phyloP scores from a whole-genome alignment of 345 rosid genomes.

The Trapa bicornis region DNA sequence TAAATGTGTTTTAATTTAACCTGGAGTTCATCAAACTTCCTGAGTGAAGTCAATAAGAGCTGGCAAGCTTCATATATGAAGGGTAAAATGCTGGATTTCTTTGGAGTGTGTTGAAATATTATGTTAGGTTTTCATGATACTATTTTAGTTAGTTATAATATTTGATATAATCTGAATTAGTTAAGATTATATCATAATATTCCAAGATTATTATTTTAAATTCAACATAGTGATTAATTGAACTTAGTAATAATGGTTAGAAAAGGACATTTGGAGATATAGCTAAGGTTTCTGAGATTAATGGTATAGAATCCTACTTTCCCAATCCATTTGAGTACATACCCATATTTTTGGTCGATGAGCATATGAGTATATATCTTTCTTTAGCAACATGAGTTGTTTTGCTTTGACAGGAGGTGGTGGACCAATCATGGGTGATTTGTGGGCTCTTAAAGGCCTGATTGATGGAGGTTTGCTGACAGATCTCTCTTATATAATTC shows the following conservation, averaged over 20 bases:
- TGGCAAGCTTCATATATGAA: neutral
- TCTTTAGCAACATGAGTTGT: neutral
- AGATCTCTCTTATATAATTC: neutral
- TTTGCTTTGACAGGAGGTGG: constrained; percentile 69
- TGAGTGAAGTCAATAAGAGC: neutral
- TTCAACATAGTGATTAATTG: neutral
- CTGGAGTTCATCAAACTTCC: neutral
- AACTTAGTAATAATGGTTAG: neutral
- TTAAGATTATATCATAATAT: no score
- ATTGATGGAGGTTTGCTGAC: constrained; percentile 66
- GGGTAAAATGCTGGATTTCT: neutral
- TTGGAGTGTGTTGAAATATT: no score
- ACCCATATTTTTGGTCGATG: no score
- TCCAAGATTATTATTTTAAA: no score
- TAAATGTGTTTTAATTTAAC: neutral
- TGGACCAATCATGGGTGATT: constrained; percentile 97
- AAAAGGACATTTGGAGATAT: neutral
- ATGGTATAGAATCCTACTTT: neutral
- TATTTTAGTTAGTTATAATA: no score
- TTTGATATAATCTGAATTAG: no score
- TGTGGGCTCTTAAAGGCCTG: constrained; percentile 98
- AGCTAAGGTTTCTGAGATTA: neutral
- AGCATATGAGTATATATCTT: neutral
- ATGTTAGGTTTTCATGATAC: no score
- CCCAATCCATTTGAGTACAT: neutral